Percentiles rank a stretch among this genome's conserved stretches.
These are phyloP conservation scores for Tephrocybe rancida DNA, from an alignment of 768 basidiomycete genomes.

Conservation along the genomic window DNA sequence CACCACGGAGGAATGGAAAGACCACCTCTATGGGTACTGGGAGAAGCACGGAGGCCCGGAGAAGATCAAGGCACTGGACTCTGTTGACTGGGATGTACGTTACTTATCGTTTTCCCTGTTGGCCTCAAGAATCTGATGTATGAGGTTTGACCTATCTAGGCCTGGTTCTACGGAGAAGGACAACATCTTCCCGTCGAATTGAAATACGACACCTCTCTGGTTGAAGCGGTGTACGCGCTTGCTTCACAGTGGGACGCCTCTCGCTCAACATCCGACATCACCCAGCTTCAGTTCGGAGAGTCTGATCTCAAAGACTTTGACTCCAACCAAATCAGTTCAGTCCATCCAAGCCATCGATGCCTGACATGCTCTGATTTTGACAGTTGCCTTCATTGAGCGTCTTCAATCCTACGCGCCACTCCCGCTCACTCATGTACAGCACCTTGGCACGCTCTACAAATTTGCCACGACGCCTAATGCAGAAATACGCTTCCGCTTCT, in stretches of 20 bases:
- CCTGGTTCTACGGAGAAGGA: constrained; percentile 86
- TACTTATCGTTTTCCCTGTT: background rate
- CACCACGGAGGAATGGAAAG: constrained; percentile 83
- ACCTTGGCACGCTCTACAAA: constrained; percentile 59
- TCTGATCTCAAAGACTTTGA: constrained; percentile 67
- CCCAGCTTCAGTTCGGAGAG: constrained; percentile 54
- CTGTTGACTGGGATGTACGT: constrained; percentile 77
- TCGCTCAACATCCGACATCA: constrained; percentile 44
- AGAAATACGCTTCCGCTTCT: constrained; percentile 81
- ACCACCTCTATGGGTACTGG: constrained; percentile 76
- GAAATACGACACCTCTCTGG: constrained; percentile 75
- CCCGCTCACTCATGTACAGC: constrained; percentile 57
- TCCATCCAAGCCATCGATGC: constrained; percentile 1
- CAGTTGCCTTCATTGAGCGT: constrained; percentile 85
- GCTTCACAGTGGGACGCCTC: constrained; percentile 76
- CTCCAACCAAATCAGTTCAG: constrained; percentile 76
- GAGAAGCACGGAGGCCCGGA: constrained; percentile 55
- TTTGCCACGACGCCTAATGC: constrained; percentile 62
- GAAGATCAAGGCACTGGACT: constrained; percentile 66
- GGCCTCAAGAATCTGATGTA: background rate
- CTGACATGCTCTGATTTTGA: background rate
- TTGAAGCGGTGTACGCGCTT: constrained; percentile 67
- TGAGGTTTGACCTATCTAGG: constrained; percentile 36
- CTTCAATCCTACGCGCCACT: constrained; percentile 66
- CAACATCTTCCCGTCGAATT: constrained; percentile 70